These are phyloP conservation scores for Lineolata rhizophorae DNA, from an alignment of 495 filamentous ascomycete species.

Conservation along the genomic window DNA sequence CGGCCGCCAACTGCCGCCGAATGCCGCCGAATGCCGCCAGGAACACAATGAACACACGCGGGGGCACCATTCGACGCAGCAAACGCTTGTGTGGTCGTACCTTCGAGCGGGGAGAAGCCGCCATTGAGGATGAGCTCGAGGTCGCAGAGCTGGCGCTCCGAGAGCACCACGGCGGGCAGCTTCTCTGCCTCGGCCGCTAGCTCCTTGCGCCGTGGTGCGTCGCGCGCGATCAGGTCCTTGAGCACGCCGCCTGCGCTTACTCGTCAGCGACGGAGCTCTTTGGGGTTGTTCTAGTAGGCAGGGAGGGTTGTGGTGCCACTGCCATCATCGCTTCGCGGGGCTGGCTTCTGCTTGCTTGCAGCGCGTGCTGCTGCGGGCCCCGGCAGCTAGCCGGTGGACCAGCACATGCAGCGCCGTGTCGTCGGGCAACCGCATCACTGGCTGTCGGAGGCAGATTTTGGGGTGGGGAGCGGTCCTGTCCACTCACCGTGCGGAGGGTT, in stretches of 20 bases:
- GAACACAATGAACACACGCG: no score
- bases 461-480: no score
- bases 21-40: no score
- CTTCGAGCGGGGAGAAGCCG: constrained; percentile 92
- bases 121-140: constrained; percentile 89
- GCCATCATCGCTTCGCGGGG: neutral
- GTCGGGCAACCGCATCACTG: no score
- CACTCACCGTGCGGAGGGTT: constrained; percentile 60
- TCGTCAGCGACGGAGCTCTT: constrained; percentile 1
- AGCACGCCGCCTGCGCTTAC: constrained; percentile 51
- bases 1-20: no score
- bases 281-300: neutral
- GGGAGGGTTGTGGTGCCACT: constrained; percentile 1
- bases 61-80: no score
- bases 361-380: no score
- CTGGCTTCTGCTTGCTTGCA: no score
- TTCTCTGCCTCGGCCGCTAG: constrained; percentile 67
- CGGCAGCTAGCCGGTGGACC: no score
- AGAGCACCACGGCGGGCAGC: constrained; percentile 64
- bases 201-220: constrained; percentile 52
- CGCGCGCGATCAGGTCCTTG: constrained; percentile 88
- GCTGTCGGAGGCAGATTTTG: no score
- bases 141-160: constrained; percentile 91
- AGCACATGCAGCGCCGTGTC: no score
- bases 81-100: constrained; percentile 29